Evolutionary conservation across 176 grass and related monocot genomes (phyloP), one percentile per base, ranked within the genome.

Genomic region (Carex parvula): DNA sequence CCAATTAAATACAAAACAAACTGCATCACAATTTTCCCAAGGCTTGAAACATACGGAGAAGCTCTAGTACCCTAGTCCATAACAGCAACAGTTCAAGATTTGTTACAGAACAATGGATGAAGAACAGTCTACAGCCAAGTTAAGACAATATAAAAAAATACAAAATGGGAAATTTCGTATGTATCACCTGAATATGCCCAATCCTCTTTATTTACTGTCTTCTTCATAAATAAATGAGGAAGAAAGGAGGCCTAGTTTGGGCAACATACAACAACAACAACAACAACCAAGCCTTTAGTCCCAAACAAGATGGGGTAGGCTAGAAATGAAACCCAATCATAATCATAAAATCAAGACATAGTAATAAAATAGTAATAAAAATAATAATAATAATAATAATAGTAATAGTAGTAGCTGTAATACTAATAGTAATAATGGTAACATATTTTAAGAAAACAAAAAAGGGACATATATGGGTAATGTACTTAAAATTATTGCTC

Each of bases 1-100:
- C n/a, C 53, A 86, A 86, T 79, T 26, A 83, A 92, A 74, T 76
- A 87, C 44, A 64, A 64, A 76, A 68, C 48, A 77, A 74, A 87
- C 71, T 71, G 1, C 8, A 82, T 17, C 48, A 80, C 72, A 75
- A 81, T 50, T 68, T 76, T 44, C 60, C 83, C 17, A 87, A 67
- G 75, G 88, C 72, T 29, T 64, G 84, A 52, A 76, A 18, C 82
- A 74, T 30, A 60, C 12, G 18, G 39, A 71, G 8, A 11, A 22
- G 18, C 37, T 71, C 39, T 54, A 21, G 22, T 76, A 76, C 72
- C 54, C 72, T 29, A 76, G 46, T 80, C 48, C 48, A 84, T 55
- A 81, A 61, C 42, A 70, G 59, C 7, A 60, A 59, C 12, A 60
- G 30, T 81, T 60, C 11, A 79, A 50, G 18, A 41, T 79, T 24